Conservation (phyloP, 2,329 filamentous ascomycete genomes). For the Akanthomyces muscarius region DNA sequence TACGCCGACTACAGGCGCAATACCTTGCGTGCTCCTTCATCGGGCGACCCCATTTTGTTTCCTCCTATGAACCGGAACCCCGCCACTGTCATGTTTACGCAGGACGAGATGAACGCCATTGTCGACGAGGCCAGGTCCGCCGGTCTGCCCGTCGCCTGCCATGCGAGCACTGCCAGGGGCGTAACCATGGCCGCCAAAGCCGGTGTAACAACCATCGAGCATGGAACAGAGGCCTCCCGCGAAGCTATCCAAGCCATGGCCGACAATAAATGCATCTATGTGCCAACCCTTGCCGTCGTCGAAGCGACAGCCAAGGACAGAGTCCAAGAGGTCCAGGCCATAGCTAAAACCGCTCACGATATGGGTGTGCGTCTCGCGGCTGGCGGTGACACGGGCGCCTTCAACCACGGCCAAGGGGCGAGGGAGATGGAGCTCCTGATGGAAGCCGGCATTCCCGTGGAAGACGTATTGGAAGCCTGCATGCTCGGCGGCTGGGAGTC, state of each 20-base stretch:
- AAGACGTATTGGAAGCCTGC: slow-evolving; percentile 46
- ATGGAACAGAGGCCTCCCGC: slow-evolving; percentile 36
- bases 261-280: slow-evolving; percentile 43
- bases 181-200: slow-evolving; percentile 44
- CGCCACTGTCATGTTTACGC: slow-evolving; percentile 41
- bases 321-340: slow-evolving; percentile 31
- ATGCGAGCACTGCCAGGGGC: slow-evolving; percentile 38
- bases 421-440: slow-evolving; percentile 53
- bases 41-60: slow-evolving; percentile 18
- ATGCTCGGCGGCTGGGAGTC: slow-evolving; percentile 53
- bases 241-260: slow-evolving; percentile 42
- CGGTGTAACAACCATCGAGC: slow-evolving; percentile 46
- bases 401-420: slow-evolving; percentile 49
- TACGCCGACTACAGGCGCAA: slow-evolving; percentile 47
- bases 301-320: slow-evolving; percentile 31
- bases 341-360: slow-evolving; percentile 42
- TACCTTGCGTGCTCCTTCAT: slow-evolving; percentile 39
- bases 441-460: slow-evolving; percentile 45
- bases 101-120: slow-evolving; percentile 48
- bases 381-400: slow-evolving; percentile 52
- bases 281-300: slow-evolving; percentile 48
- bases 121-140: slow-evolving; percentile 43
- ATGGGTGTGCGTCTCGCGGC: slow-evolving; percentile 46
- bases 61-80: slow-evolving; percentile 37
- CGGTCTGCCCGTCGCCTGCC: slow-evolving; percentile 40